Conservation (phyloP, 371 early-diverging fungal genomes). For the Mortierella sp. region DNA sequence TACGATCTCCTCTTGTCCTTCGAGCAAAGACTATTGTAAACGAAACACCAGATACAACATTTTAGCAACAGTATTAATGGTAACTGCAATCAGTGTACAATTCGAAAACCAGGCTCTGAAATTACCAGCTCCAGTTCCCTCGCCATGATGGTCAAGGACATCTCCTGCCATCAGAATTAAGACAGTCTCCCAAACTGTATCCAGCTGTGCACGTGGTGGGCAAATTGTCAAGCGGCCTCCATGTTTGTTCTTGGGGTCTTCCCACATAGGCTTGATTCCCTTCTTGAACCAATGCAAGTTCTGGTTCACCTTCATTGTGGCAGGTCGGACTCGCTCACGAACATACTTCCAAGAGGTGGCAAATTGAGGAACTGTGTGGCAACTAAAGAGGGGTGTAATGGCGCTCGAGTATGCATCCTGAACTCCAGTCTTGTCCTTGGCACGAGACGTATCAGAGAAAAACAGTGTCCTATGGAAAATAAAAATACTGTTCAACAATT, state of each 20-base stretch:
- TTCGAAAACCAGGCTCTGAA: not conserved
- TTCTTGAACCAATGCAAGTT: constrained; percentile 69
- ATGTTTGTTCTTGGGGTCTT: constrained; percentile 64
- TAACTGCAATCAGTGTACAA: not conserved
- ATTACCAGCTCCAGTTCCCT: constrained; percentile 54
- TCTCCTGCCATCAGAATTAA: constrained; percentile 67
- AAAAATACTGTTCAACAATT: constrained; percentile 11
- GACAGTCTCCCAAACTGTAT: constrained; percentile 65
- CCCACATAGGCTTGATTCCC: constrained; percentile 73
- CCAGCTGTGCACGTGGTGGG: constrained; percentile 57
- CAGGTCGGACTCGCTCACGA: constrained; percentile 59
- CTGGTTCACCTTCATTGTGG: constrained; percentile 61
- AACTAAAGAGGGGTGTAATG: constrained; percentile 63
- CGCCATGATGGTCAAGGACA: constrained; percentile 55
- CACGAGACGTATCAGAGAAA: constrained; percentile 63
- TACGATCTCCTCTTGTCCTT: constrained; percentile 66
- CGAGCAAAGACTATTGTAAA: constrained; percentile 57
- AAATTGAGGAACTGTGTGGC: constrained; percentile 67
- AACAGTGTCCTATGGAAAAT: constrained; percentile 55
- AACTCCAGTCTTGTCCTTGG: constrained; percentile 54
- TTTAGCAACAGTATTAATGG: not conserved
- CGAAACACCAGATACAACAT: not conserved
- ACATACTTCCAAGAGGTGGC: constrained; percentile 66
- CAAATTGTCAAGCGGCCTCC: constrained; percentile 66
- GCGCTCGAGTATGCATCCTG: constrained; percentile 61